phyloP scores from a whole-genome alignment of 257 asterid genomes.

The Cordia subcordata region DNA sequence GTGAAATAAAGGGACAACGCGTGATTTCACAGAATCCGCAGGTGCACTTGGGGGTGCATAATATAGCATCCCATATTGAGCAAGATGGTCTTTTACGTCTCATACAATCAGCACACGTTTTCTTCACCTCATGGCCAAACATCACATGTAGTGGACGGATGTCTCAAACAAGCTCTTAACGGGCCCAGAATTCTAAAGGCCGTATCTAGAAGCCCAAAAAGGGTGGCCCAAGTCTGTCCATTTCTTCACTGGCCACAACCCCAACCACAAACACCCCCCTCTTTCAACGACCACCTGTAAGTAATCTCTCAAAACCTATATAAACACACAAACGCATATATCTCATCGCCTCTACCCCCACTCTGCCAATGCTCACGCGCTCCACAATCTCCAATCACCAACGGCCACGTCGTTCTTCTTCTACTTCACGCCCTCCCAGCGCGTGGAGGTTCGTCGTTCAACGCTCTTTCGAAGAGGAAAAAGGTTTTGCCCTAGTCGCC shows the following conservation, averaged over 20 bases:
- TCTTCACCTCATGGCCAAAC: too few relatives aligned
- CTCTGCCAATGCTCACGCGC: conserved; percentile 4
- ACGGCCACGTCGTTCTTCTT: not conserved
- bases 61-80: too few relatives aligned
- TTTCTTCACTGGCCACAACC: not conserved
- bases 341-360: conserved; percentile 7
- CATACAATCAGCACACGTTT: too few relatives aligned
- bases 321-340: conserved; percentile 12
- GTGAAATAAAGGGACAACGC: too few relatives aligned
- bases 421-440: not conserved
- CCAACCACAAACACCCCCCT: conserved; percentile 1
- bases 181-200: too few relatives aligned
- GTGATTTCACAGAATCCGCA: too few relatives aligned
- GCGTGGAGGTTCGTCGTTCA: conserved; percentile 21
- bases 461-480: conserved; percentile 12
- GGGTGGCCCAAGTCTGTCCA: not conserved
- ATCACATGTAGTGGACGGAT: too few relatives aligned
- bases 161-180: too few relatives aligned
- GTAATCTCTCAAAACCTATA: conserved; percentile 18
- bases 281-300: not conserved
- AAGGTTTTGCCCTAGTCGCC: not conserved
- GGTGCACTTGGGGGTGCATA: too few relatives aligned
- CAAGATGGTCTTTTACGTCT: too few relatives aligned
- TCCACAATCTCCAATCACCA: conserved; percentile 9
- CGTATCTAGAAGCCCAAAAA: not conserved